These are phyloP conservation scores for Vaccinium corymbosum DNA, from an alignment of 148 eudicot species.

Conservation along the genomic window DNA sequence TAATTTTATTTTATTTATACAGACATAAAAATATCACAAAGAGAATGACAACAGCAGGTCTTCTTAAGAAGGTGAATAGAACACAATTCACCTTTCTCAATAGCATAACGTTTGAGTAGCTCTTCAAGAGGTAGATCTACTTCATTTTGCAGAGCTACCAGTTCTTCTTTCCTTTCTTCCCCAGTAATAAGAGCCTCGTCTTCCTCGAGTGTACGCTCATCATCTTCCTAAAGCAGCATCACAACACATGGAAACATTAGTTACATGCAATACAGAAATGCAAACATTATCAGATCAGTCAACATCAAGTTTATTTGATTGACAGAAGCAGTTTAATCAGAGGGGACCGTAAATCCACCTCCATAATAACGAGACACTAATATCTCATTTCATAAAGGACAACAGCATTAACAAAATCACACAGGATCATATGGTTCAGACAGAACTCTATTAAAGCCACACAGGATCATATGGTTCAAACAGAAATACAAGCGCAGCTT, in stretches of 20 bases:
- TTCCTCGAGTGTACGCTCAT: slow-evolving; percentile 88
- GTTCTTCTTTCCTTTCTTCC: slow-evolving; percentile 84
- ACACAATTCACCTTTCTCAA: slow-evolving; percentile 43
- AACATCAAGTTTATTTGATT: background rate
- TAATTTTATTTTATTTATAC: background rate
- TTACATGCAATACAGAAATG: slow-evolving; percentile 2
- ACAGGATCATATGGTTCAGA: background rate
- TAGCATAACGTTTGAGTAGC: slow-evolving; percentile 68
- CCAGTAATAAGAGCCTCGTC: slow-evolving; percentile 91
- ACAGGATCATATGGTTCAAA: background rate
- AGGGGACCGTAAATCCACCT: background rate
- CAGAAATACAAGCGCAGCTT: background rate
- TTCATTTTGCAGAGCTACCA: slow-evolving; percentile 79
- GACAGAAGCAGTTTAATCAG: background rate
- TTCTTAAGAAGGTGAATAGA: background rate
- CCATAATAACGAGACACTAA: background rate
- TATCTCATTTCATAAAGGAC: background rate
- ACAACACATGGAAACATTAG: slow-evolving; percentile 16
- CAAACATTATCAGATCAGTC: background rate
- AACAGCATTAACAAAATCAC: background rate
- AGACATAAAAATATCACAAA: background rate
- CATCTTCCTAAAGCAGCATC: slow-evolving; percentile 80
- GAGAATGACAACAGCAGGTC: background rate
- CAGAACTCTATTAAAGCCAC: too few species aligned
- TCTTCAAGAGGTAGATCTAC: slow-evolving; percentile 81